phyloP scores from a whole-genome alignment of 2,329 filamentous ascomycete genomes.

The Bipolaris gigantea region DNA sequence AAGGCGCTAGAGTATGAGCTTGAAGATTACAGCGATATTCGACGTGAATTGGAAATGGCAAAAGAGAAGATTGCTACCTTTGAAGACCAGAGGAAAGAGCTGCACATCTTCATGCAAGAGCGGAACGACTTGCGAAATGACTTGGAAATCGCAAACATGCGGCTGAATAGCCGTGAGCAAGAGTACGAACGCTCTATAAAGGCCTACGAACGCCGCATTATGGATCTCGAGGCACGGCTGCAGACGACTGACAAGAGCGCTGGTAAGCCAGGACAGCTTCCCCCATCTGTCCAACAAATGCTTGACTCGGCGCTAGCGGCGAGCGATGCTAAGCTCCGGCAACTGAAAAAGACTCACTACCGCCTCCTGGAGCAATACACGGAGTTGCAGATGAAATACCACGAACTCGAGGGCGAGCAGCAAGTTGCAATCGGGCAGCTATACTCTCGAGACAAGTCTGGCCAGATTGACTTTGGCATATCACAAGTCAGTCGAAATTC shows the following conservation, averaged over 20 bases:
- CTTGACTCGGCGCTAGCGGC: constrained; percentile 54
- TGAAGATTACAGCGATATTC: constrained; percentile 57
- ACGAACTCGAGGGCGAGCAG: constrained; percentile 45
- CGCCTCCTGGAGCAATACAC: constrained; percentile 55
- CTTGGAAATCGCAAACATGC: constrained; percentile 61
- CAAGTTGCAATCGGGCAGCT: constrained; percentile 33
- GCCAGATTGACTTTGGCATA: constrained; percentile 23
- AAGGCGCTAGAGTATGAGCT: constrained; percentile 62
- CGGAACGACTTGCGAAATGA: constrained; percentile 62
- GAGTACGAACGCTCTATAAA: constrained; percentile 54
- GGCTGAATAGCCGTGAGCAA: constrained; percentile 56
- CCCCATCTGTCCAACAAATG: constrained; percentile 50
- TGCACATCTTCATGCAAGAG: constrained; percentile 59
- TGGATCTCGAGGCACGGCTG: constrained; percentile 48
- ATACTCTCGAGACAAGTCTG: constrained; percentile 21
- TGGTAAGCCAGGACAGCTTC: constrained; percentile 38
- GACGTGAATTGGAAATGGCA: constrained; percentile 35
- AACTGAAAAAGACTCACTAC: constrained; percentile 57
- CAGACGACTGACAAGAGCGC: constrained; percentile 30
- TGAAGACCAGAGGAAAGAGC: constrained; percentile 42
- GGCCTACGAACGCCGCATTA: constrained; percentile 53
- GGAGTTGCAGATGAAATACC: constrained; percentile 52
- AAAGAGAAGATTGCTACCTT: constrained; percentile 39
- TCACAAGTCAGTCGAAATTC: constrained; percentile 30
- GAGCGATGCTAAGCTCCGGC: constrained; percentile 51